Base-by-base conservation (phyloP, 345 rosid species). In the Bruguiera gymnorhiza region DNA sequence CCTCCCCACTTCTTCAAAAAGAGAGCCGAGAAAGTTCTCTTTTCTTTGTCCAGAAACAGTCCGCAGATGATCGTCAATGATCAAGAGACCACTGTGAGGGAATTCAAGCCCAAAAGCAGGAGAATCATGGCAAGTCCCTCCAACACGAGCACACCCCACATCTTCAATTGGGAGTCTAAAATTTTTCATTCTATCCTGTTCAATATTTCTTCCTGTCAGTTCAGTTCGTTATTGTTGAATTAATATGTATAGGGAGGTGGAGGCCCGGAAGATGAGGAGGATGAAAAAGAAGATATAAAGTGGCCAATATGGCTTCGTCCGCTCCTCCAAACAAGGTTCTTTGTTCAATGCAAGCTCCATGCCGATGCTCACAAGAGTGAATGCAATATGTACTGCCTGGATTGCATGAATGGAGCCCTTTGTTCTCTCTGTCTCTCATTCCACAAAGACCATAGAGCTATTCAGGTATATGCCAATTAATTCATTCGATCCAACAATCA, bases 311-410 rank as follows among this genome's bases (percentile, higher is more conserved):
- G 99, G 99, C 76, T 95, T 58, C 85, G 78, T 69, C 93, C 93
- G 48, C 81, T 95, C 69, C 83, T 95, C 5, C 71, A 78, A 48
- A 90, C 88, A 65, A 84, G 86, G 6, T 95, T 95, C 86, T 95
- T 95, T 81, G 94, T 78, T 79, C 98, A 92, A 55, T 96, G 99
- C 76, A 90, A 89, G 84, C 68, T 62, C 16, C 98, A 96, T 79
- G 87, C 76, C 9, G 96, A 96, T 79, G 87, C 96, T 63, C 95
- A 89, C 73, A 92, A 90, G 85, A 92, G 88, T 70, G 99, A 96
- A 81, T 92, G 99, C 75, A 96, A 96, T 70, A 92, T 92, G 99
- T 96, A 84, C 70, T 96, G 99, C 76, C 80, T 96, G 80, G 98
- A 96, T 80, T 96, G 99, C 57, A 83, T 85, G 73, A 83, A 84